phyloP scores from a whole-genome alignment of 1,284 basidiomycete genomes.

The Tilletia horrida region DNA sequence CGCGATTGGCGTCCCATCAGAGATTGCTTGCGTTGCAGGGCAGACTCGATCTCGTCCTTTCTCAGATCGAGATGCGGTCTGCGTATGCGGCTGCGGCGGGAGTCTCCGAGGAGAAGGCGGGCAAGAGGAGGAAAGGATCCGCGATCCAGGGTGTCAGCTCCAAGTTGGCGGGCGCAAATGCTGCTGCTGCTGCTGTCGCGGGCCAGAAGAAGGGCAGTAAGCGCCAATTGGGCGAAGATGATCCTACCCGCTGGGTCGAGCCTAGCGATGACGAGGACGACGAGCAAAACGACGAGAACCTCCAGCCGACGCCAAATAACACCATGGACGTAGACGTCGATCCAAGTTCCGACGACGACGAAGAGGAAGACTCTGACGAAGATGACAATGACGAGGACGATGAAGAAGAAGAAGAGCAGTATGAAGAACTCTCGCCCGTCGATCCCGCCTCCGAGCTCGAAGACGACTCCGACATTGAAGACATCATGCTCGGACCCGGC shows the following conservation, averaged over 20 bases:
- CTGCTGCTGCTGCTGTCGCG: not conserved
- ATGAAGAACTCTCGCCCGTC: conserved; percentile 9
- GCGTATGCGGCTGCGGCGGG: conserved; percentile 32
- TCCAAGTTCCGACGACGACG: conserved; percentile 8
- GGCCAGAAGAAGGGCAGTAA: not conserved
- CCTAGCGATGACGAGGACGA: conserved; percentile 22
- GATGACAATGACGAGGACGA: conserved; percentile 16
- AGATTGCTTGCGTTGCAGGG: conserved; percentile 81
- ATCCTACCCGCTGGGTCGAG: conserved; percentile 20
- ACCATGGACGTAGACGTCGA: conserved; percentile 10
- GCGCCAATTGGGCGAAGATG: conserved; percentile 2
- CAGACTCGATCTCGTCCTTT: conserved; percentile 84
- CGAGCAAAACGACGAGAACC: conserved; percentile 24
- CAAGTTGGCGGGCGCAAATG: not conserved
- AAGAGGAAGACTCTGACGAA: conserved; percentile 11
- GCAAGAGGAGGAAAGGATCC: not conserved
- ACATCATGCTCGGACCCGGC: conserved; percentile 7
- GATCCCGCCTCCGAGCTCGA: not conserved
- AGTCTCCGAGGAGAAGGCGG: not conserved
- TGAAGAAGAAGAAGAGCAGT: conserved; percentile 11
- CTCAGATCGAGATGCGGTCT: conserved; percentile 77
- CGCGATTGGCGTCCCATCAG: conserved; percentile 77
- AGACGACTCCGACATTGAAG: conserved; percentile 18
- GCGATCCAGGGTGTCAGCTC: not conserved
- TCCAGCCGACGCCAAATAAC: not conserved